Percentiles rank a stretch among this genome's conserved stretches.
phyloP scores from a whole-genome alignment of 2,329 filamentous ascomycete species.

The Rutstroemia sp. region DNA sequence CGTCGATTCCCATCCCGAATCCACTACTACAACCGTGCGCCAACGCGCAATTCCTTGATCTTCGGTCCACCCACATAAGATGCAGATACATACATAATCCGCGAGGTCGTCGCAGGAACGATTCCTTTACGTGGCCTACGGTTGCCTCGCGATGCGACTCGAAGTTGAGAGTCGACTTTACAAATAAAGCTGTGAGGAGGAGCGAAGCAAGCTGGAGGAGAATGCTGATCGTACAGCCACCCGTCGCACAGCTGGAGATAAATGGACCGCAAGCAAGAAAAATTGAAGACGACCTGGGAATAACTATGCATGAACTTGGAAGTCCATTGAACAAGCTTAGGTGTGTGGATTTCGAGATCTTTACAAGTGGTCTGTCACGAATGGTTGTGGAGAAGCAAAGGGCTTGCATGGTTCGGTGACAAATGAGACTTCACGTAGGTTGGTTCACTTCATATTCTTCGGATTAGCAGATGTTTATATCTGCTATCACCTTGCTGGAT shows the following conservation, averaged over 20 bases:
- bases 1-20: conserved; percentile 1
- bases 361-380: not conserved
- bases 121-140: not conserved
- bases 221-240: conserved; percentile 6
- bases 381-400: conserved; percentile 5
- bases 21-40: conserved; percentile 1
- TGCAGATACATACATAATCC: conserved; percentile 2
- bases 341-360: conserved; percentile 5
- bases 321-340: not conserved
- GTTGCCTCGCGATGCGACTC: not conserved
- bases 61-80: not conserved
- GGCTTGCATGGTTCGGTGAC: not conserved
- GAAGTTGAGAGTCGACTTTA: not conserved
- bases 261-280: not conserved
- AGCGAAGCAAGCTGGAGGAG: conserved; percentile 1
- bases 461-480: not conserved
- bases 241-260: not conserved
- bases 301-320: conserved; percentile 1
- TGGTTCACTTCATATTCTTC: not conserved
- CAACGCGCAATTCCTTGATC: conserved; percentile 6
- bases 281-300: not conserved
- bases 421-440: not conserved
- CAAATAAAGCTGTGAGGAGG: not conserved
- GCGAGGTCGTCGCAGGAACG: not conserved
- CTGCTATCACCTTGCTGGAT: not conserved